Evolutionary conservation across 768 basidiomycete genomes (phyloP).

Genomic region (Termitomyces bulborhizus): DNA sequence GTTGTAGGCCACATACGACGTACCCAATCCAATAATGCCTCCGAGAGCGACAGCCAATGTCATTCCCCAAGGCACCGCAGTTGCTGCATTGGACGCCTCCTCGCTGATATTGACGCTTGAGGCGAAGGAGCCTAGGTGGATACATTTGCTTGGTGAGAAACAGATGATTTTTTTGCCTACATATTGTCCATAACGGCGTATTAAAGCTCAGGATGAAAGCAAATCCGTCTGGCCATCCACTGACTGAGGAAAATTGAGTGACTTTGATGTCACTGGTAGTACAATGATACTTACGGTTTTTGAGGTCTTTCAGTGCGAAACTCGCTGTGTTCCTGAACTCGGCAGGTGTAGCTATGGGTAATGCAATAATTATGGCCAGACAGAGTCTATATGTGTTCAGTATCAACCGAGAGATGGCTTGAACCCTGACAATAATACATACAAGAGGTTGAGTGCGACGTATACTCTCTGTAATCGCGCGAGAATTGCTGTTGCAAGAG

Average conservation of each 20-base stretch:
- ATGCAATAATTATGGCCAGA: slow-evolving; percentile 59
- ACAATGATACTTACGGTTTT: slow-evolving; percentile 2
- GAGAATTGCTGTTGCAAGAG: slow-evolving; percentile 59
- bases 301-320: slow-evolving; percentile 26
- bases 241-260: slow-evolving; percentile 27
- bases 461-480: slow-evolving; percentile 38
- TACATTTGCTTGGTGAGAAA: neutral
- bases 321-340: slow-evolving; percentile 55
- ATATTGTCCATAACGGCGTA: slow-evolving; percentile 41
- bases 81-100: slow-evolving; percentile 65
- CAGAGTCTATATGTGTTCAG: slow-evolving; percentile 38
- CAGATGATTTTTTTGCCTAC: slow-evolving; percentile 13
- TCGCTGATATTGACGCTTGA: slow-evolving; percentile 65
- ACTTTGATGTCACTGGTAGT: neutral
- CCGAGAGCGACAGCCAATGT: slow-evolving; percentile 49
- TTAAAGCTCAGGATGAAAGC: slow-evolving; percentile 45
- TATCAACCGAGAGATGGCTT: neutral
- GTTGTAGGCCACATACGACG: slow-evolving; percentile 8
- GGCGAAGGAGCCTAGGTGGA: slow-evolving; percentile 28
- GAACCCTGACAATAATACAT: slow-evolving; percentile 17
- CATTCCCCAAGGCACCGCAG: slow-evolving; percentile 71
- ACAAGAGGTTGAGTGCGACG: slow-evolving; percentile 46
- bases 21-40: slow-evolving; percentile 61
- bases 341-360: slow-evolving; percentile 58
- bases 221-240: slow-evolving; percentile 53